Base-by-base conservation (phyloP, 768 basidiomycete species). In the Leccinum subtestaceum region DNA sequence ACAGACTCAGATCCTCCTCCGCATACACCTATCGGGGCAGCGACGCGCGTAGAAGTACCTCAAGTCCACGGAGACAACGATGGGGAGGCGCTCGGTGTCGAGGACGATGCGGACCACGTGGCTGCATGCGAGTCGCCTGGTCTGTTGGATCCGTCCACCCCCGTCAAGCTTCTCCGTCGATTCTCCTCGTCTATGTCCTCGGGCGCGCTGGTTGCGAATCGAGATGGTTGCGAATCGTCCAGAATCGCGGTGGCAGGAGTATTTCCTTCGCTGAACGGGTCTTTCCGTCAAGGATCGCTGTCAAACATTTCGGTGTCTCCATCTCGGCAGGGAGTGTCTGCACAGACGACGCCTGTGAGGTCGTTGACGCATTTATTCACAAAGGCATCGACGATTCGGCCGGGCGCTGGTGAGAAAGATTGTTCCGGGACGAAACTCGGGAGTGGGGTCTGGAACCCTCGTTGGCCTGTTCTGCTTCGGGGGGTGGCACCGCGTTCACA, bases 1-100 rank as follows among this genome's bases (percentile, higher is more conserved):
- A 69, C 68, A 7, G 68, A 69, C 58, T 69, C 68, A 4, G 68
- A 69, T 58, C 68, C 69, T 58, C 60, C 58, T 15, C 69, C 69
- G 9, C 64, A 68, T 10, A 69, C 68, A n/a, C 68, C 68, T n/a
- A 31, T 68, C 34, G 69, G 69, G 23, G 43, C 47, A 38, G 8
- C 34, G 15, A 60, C 31, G 10, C 31, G 59, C 15, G 48, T 56
- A 7, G 59, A 57, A 34, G 57, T 43, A 4, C 31, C 55, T 2
- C 60, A 31, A 40, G 46, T 63, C 40, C 57, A 60, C 25, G 64
- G 59, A 32, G 69, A 65, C 47, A 61, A 61, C 13, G 68, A 63
- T 0, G 19, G 1, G 9, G 58, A 32, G 25, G 25, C 25, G 25
- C 25, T 25, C 25, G 25, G 25, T 2, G 25, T 25, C 25, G 25